phyloP scores from a whole-genome alignment of 495 filamentous ascomycete genomes.

The Cairneyella variabilis region DNA sequence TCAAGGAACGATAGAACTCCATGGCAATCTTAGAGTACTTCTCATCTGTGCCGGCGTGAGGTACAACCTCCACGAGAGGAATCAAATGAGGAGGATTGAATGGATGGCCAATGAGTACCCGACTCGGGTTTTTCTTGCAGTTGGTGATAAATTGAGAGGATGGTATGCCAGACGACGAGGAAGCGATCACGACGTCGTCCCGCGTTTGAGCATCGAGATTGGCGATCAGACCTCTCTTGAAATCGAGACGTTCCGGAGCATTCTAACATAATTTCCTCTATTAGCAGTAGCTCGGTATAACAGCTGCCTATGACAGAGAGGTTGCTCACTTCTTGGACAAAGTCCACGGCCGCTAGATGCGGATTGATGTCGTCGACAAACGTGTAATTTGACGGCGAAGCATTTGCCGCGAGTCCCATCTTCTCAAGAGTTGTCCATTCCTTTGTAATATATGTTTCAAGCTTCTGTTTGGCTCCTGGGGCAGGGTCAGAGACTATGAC shows the following conservation, averaged over 20 bases:
- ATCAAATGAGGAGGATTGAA: conserved; percentile 64
- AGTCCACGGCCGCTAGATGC: no score
- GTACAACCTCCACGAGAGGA: conserved; percentile 59
- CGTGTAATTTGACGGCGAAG: no score
- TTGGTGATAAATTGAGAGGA: conserved; percentile 21
- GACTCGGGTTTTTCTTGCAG: conserved; percentile 29
- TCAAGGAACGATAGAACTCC: conserved; percentile 43
- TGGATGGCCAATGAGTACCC: conserved; percentile 55
- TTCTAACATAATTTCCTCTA: not conserved
- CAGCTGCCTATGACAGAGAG: no score
- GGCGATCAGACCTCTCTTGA: not conserved
- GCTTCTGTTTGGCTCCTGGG: no score
- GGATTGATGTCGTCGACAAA: no score
- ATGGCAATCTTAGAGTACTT: conserved; percentile 40
- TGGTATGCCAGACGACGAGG: conserved; percentile 25
- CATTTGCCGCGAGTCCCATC: no score
- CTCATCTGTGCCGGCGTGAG: conserved; percentile 35
- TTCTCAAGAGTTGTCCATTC: no score
- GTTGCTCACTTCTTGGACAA: no score
- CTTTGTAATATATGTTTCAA: no score
- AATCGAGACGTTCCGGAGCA: not conserved
- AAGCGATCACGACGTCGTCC: conserved; percentile 19
- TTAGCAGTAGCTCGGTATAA: no score
- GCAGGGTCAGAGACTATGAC: no score
- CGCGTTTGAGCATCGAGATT: not conserved